Conservation (phyloP, 2,329 filamentous ascomycete genomes). For the Dichotomopilus funicola region DNA sequence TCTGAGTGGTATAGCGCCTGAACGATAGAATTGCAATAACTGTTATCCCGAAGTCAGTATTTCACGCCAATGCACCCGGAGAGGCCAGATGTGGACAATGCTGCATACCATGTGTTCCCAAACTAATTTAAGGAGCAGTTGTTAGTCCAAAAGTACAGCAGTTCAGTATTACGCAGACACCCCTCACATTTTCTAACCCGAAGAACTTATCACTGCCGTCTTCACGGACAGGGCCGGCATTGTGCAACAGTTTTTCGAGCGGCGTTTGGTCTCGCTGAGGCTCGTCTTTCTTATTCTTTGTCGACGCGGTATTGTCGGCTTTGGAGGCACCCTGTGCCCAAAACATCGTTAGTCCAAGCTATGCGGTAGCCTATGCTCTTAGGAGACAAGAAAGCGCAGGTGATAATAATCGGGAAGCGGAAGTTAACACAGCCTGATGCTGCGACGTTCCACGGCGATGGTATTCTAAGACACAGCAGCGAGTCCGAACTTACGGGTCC, state of each 20-base stretch:
- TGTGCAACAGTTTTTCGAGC: conserved; percentile 68
- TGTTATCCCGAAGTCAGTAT: conserved; percentile 34
- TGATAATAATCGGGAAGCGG: not conserved
- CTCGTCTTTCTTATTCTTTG: conserved; percentile 50
- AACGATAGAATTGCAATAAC: conserved; percentile 97
- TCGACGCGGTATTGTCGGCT: conserved; percentile 34
- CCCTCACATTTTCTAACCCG: conserved; percentile 90
- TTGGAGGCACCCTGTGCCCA: conserved; percentile 37
- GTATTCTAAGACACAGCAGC: not conserved
- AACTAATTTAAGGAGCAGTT: conserved; percentile 52
- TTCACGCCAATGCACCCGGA: not conserved
- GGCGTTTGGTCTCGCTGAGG: conserved; percentile 53
- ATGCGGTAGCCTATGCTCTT: conserved; percentile 1
- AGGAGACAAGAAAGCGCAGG: conserved; percentile 1
- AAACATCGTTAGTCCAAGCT: conserved; percentile 20
- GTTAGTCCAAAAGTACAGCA: conserved; percentile 31
- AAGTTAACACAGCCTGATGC: conserved; percentile 1
- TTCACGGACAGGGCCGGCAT: conserved; percentile 70
- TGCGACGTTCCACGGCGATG: not conserved
- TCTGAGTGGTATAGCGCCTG: conserved; percentile 96
- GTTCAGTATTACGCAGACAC: conserved; percentile 3
- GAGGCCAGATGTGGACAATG: not conserved
- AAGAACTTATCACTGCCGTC: conserved; percentile 98
- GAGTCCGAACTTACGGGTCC: conserved; percentile 42
- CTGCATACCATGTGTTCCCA: conserved; percentile 85